Evolutionary conservation across 352 stramenopile species (phyloP), one percentile per base, ranked within the genome.

Genomic region (Pythium chondricola): DNA sequence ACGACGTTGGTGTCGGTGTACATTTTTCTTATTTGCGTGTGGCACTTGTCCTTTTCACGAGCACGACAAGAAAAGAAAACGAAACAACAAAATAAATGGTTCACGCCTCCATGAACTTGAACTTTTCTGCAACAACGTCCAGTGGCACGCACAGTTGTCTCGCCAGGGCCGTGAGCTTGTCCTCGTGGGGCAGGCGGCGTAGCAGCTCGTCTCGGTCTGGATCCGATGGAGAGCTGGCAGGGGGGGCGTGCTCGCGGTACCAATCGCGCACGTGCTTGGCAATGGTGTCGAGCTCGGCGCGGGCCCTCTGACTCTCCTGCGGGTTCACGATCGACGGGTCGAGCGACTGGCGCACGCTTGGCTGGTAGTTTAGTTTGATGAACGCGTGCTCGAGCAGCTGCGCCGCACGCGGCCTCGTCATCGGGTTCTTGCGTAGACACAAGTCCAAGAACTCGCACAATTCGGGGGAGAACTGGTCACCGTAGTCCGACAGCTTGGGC

Each of bases 401-500:
- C 11, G 60, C 56, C 4, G 79, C 79, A 3, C 70, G 55, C 1
- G 77, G 79, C 3, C 82, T 69, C 20, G 60, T 51, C 61, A 85
- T 73, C 11, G 78, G 82, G 40, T 89, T 88, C 50, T 91, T 93
- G 29, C 83, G 70, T 13, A 93, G 51, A 59, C 82, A 93, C 24
- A 88, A 51, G 41, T 90, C 76, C 17, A 93, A 27, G 43, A 93
- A 90, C 41, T 90, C 78, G 36, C 76, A 88, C 5, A 93, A 56
- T 24, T 80, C 71, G 2, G 69, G 61, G 13, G 82, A 88, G 43
- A 85, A 89, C 9, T 71, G 47, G 29, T 72, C 63, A 8, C 76
- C 72, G 47, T 80, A 93, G 43, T 89, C 76, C 0, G 61, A 31
- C 11, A 93, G 64, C 17, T 69, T 56, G 4, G 82, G 78, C 7